phyloP scores from a whole-genome alignment of 1,284 basidiomycete genomes.

The Trichosporon coremiiforme region DNA sequence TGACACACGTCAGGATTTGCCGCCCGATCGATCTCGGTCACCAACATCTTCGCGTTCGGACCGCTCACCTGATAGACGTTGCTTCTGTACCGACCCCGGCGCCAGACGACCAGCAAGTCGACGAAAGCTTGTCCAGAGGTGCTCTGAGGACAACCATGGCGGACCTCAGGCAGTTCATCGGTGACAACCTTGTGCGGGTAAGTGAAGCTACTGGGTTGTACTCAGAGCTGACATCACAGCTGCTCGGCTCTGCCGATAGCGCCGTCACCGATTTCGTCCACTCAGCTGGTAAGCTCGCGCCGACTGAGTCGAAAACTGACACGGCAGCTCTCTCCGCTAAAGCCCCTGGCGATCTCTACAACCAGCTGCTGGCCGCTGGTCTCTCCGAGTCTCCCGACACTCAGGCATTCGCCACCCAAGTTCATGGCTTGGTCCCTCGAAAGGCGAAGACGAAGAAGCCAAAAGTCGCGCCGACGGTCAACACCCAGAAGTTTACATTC shows the following conservation, averaged over 20 bases:
- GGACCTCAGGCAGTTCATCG: slow-evolving; percentile 69
- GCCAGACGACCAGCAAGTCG: background rate
- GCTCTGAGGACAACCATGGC: slow-evolving; percentile 23
- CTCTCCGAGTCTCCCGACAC: slow-evolving; percentile 77
- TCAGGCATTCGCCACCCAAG: slow-evolving; percentile 74
- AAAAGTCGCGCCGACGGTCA: slow-evolving; percentile 61
- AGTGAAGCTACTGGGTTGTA: slow-evolving; percentile 42
- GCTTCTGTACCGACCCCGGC: slow-evolving; percentile 1
- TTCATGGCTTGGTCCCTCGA: slow-evolving; percentile 74
- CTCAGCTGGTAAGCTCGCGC: slow-evolving; percentile 67
- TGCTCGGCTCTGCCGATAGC: slow-evolving; percentile 77
- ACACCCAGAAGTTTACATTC: slow-evolving; percentile 74
- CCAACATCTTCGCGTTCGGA: slow-evolving; percentile 1
- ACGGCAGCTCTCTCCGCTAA: slow-evolving; percentile 74
- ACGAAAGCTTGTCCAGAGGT: background rate
- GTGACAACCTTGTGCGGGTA: slow-evolving; percentile 80
- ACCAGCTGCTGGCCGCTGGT: slow-evolving; percentile 72
- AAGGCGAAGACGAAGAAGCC: slow-evolving; percentile 67
- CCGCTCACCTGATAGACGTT: background rate
- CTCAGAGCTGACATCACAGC: slow-evolving; percentile 57
- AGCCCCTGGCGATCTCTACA: slow-evolving; percentile 74
- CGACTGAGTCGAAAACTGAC: slow-evolving; percentile 27
- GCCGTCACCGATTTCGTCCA: slow-evolving; percentile 82
- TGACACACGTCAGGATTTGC: slow-evolving; percentile 14
- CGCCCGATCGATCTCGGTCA: slow-evolving; percentile 18